Evolutionary conservation across 345 rosid genomes (phyloP), one percentile per base, ranked within the genome.

Genomic region (Raphanus sativus): DNA sequence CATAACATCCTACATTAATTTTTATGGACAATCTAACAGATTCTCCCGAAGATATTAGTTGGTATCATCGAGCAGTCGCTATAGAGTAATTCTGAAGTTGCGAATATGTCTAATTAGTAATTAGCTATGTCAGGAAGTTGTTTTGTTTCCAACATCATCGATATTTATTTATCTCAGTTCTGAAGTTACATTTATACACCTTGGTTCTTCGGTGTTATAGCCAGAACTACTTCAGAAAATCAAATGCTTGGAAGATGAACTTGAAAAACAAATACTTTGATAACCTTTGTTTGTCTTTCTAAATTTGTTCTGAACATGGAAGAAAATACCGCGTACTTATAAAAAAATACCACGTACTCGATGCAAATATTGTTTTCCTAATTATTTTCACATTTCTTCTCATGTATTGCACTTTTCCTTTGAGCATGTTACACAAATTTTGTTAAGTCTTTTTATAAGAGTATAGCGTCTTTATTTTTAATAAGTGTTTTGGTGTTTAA

Each of bases 401-500:
- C 30, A 56, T 3, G 13, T 56, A 24, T 24, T 55, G 60, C 28
- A 55, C 16, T 21, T 54, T 21, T 56, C 28, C 12, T 13, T 56
- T 21, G 28, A 56, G 28, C 28, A 56, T 10, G 62, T 58, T 25
- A 58, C 62, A 9, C 30, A 13, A 24, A 24, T 58, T 58, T 58
- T 9, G 6, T 8, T 0, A 62, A 40, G 67, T 61, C 16, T 29
- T 60, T 40, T 29, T 8, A 61, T 28, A 28, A 16, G 59, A 15
- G 42, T 28, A 28, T 10, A 42, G 15, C n/a, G 15, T 70, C 54
- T 34, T 62, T 55, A 55, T 72, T 45, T 8, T 62, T 33, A 24
- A 54, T 34, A 5, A 74, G 40, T 65, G 16, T 65, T 62, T 65
- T 36, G 50, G 62, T 40, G 45, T 40, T 66, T 58, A 7, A 65